Evolutionary conservation across 164 flowering plant genomes (phyloP).

Genomic region (Dillenia turbinata): DNA sequence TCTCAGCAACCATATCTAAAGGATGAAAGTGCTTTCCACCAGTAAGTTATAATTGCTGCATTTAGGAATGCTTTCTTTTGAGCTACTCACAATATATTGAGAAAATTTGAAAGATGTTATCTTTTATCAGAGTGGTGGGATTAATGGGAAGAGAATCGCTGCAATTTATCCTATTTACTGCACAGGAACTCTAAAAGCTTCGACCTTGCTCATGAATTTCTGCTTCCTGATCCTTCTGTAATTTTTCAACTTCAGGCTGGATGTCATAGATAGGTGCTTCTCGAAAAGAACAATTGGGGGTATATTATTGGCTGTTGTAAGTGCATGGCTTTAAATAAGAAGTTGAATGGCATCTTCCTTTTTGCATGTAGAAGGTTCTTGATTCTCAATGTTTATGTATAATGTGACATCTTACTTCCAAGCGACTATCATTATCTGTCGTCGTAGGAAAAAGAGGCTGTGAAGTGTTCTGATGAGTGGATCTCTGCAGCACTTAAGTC

Average conservation of each 20-base stretch:
- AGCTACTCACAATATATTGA: neutral
- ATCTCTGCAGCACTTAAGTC: slow-evolving; percentile 29
- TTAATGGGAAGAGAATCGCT: neutral
- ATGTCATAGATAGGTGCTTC: slow-evolving; percentile 56
- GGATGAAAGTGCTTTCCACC: slow-evolving; percentile 40
- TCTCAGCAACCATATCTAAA: slow-evolving; percentile 46
- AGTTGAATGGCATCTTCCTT: no score
- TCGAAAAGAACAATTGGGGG: slow-evolving; percentile 54
- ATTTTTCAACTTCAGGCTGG: slow-evolving; percentile 42
- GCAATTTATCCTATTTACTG: neutral
- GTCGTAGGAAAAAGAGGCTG: slow-evolving; percentile 36
- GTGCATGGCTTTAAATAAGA: slow-evolving; percentile 11
- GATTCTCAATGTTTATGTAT: neutral
- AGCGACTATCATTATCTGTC: neutral
- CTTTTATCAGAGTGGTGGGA: no score
- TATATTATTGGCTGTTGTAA: slow-evolving; percentile 60
- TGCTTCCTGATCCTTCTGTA: no score
- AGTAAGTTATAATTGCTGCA: slow-evolving; percentile 25
- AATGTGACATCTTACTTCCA: neutral
- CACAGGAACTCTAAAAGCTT: no score
- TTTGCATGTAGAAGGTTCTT: neutral
- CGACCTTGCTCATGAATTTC: no score
- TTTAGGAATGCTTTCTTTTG: neutral
- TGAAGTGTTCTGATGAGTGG: slow-evolving; percentile 34
- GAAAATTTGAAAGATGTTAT: neutral